A percentile compares a stretch with the other conserved stretches of the same genome.
phyloP scores from a whole-genome alignment of 2,329 filamentous ascomycete species.

The Colletotrichum gloeosporioides region DNA sequence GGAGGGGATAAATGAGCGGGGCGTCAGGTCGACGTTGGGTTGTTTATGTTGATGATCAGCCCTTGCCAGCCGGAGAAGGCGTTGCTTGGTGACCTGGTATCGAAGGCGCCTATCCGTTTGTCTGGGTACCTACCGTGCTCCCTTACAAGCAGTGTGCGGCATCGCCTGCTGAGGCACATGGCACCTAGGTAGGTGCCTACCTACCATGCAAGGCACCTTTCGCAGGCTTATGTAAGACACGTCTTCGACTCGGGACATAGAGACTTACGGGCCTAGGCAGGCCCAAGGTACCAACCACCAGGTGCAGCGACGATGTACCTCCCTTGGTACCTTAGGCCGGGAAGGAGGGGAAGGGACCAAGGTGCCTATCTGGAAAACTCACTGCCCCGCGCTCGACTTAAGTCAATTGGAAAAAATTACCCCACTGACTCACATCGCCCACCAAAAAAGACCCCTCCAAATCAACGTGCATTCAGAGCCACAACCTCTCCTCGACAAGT shows the following conservation, averaged over 20 bases:
- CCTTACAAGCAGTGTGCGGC: not conserved
- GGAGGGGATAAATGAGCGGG: not conserved
- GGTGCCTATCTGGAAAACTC: not conserved
- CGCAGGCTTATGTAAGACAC: not conserved
- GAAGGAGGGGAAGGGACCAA: not conserved
- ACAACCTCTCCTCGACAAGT: not conserved
- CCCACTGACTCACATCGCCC: conserved; percentile 19
- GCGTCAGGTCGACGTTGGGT: not conserved
- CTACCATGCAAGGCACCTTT: not conserved
- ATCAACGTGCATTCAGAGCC: not conserved
- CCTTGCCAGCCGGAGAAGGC: not conserved
- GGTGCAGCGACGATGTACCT: no score
- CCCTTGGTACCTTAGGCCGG: no score
- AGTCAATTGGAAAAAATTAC: conserved; percentile 18
- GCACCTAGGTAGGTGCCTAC: no score
- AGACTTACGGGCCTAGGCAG: no score
- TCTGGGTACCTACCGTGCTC: not conserved
- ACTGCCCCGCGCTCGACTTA: conserved; percentile 11
- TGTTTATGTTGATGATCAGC: conserved; percentile 3
- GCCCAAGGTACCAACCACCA: not conserved
- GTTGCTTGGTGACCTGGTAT: not conserved
- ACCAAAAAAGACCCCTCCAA: conserved; percentile 15
- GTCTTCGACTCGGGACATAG: no score
- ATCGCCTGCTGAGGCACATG: not conserved
- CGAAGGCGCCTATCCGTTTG: not conserved